phyloP scores from a whole-genome alignment of 371 early-diverging fungal genomes.

The Zopfochytrium polystomum region DNA sequence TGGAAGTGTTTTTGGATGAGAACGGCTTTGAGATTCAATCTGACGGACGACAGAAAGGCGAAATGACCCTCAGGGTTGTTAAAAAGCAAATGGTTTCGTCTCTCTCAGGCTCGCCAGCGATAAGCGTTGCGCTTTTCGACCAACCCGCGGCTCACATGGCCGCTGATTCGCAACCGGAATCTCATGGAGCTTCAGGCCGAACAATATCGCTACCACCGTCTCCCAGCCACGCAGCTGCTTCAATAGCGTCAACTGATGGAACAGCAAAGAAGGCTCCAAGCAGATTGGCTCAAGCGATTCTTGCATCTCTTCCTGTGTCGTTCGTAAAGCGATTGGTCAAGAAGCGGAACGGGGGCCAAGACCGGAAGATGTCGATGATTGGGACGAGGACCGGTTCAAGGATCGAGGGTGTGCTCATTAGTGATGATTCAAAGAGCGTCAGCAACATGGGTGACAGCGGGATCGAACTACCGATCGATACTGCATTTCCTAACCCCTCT shows the following conservation, averaged over 20 bases:
- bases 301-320: background rate
- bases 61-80: background rate
- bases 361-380: background rate
- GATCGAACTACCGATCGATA: too few species aligned
- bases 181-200: background rate
- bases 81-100: background rate
- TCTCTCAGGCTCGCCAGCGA: background rate
- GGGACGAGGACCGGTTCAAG: background rate
- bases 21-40: conserved; percentile 33
- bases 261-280: too few species aligned
- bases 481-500: too few species aligned
- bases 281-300: background rate
- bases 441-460: background rate
- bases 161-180: background rate
- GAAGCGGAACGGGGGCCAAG: too few species aligned
- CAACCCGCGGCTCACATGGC: background rate
- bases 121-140: background rate
- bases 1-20: conserved; percentile 17
- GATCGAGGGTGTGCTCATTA: background rate
- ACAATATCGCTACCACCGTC: background rate
- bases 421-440: background rate
- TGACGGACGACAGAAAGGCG: conserved; percentile 5
- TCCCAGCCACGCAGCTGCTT: background rate
- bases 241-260: background rate
- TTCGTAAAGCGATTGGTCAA: background rate